phyloP scores from a whole-genome alignment of 768 basidiomycete genomes.

The Suillus clintonianus region DNA sequence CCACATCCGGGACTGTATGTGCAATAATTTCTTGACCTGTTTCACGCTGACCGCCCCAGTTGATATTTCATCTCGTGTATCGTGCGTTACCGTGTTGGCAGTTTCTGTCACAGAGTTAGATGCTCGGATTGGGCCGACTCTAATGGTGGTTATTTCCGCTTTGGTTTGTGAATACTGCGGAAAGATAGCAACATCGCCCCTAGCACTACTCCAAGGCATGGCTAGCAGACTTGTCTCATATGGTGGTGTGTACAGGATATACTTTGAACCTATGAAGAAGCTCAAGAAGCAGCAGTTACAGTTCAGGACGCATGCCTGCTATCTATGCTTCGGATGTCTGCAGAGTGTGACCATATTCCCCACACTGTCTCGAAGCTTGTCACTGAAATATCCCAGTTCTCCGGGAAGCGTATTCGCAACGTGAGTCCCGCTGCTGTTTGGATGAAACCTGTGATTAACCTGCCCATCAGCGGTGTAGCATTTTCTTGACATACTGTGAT shows the following conservation, averaged over 20 bases:
- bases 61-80: constrained; percentile 40
- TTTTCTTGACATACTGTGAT: constrained; percentile 55
- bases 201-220: constrained; percentile 49
- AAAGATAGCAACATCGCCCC: constrained; percentile 50
- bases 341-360: constrained; percentile 58
- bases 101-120: constrained; percentile 44
- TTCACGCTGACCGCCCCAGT: constrained; percentile 30
- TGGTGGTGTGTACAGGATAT: constrained; percentile 41
- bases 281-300: constrained; percentile 43
- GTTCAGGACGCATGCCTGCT: constrained; percentile 76
- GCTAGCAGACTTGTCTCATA: constrained; percentile 40
- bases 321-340: constrained; percentile 67
- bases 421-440: constrained; percentile 36
- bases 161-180: constrained; percentile 63
- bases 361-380: constrained; percentile 45
- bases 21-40: constrained; percentile 5
- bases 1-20: constrained; percentile 51
- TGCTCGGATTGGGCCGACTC: constrained; percentile 50
- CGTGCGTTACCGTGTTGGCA: constrained; percentile 46
- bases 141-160: constrained; percentile 69
- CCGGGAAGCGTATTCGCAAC: constrained; percentile 57
- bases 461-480: constrained; percentile 60
- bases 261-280: constrained; percentile 8
- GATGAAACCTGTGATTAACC: neutral
- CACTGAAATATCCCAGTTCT: constrained; percentile 40